Evolutionary conservation across 2,329 filamentous ascomycete genomes (phyloP).

Genomic region (Fusarium sp.): DNA sequence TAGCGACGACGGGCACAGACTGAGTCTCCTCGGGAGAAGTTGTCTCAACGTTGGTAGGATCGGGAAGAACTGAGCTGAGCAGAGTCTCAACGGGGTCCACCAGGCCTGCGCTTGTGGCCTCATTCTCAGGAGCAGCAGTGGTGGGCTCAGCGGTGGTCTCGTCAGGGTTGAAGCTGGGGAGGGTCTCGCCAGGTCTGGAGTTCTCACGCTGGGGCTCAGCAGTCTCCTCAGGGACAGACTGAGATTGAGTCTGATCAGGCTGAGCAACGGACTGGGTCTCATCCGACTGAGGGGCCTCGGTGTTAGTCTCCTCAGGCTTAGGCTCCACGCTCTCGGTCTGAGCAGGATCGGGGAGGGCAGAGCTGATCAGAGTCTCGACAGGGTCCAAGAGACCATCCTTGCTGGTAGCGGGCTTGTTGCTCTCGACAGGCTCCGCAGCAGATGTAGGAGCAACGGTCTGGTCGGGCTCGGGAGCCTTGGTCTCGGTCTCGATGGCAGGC

Average conservation of each 20-base stretch:
- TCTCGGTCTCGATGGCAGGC: slow-evolving; percentile 9
- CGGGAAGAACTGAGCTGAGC: slow-evolving; percentile 33
- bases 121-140: slow-evolving; percentile 21
- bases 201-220: slow-evolving; percentile 28
- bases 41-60: slow-evolving; percentile 12
- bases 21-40: slow-evolving; percentile 2
- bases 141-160: slow-evolving; percentile 7
- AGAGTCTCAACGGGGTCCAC: slow-evolving; percentile 41
- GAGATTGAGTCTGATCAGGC: slow-evolving; percentile 20
- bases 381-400: slow-evolving; percentile 35
- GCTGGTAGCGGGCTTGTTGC: slow-evolving; percentile 24
- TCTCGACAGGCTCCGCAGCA: neutral
- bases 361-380: slow-evolving; percentile 32
- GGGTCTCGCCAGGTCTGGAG: slow-evolving; percentile 22
- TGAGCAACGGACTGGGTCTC: slow-evolving; percentile 19
- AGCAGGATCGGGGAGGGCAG: slow-evolving; percentile 23
- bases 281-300: neutral
- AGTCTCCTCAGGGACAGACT: slow-evolving; percentile 22
- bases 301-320: slow-evolving; percentile 5
- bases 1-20: slow-evolving; percentile 13
- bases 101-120: slow-evolving; percentile 27
- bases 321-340: slow-evolving; percentile 20
- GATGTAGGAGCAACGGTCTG: neutral
- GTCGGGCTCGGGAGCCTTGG: neutral
- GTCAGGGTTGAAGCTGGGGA: slow-evolving; percentile 17